Evolutionary conservation across 192 early-diverging fungal genomes (phyloP).

Genomic region (Podila clonocystis): DNA sequence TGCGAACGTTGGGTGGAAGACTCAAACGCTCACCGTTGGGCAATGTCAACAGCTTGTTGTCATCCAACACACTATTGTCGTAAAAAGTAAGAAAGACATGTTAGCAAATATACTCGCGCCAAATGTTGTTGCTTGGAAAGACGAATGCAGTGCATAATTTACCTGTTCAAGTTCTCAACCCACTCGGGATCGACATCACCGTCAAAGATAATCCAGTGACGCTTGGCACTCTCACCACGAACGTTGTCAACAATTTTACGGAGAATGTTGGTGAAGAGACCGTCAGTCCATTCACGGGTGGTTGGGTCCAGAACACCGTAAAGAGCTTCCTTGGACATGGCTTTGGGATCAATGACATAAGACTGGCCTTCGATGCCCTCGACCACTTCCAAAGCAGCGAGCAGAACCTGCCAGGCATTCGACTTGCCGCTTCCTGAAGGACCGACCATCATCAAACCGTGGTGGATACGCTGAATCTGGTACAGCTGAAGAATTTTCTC

Average conservation of each 20-base stretch:
- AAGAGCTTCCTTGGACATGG: slow-evolving; percentile 95
- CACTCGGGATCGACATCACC: slow-evolving; percentile 99
- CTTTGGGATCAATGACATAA: slow-evolving; percentile 98
- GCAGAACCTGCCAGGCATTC: slow-evolving; percentile 90
- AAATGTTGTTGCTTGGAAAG: no score
- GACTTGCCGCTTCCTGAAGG: slow-evolving; percentile 97
- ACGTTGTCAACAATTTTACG: slow-evolving; percentile 99
- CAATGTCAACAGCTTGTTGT: slow-evolving; percentile 96
- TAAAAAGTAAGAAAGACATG: slow-evolving; percentile 11
- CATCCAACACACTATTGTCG: slow-evolving; percentile 85
- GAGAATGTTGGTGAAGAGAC: slow-evolving; percentile 96
- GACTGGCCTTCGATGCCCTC: slow-evolving; percentile 91
- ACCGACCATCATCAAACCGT: slow-evolving; percentile 99
- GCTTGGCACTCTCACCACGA: slow-evolving; percentile 90
- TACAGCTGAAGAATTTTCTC: slow-evolving; percentile 98
- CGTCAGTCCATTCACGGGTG: slow-evolving; percentile 99
- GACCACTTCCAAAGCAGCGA: slow-evolving; percentile 88
- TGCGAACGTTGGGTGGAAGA: slow-evolving; percentile 94
- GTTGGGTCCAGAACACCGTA: slow-evolving; percentile 98
- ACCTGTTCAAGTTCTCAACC: slow-evolving; percentile 97
- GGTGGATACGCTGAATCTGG: slow-evolving; percentile 98
- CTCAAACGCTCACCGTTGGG: slow-evolving; percentile 98
- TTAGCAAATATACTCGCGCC: background rate
- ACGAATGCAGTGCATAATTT: background rate
- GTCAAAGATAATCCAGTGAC: slow-evolving; percentile 99